phyloP scores from a whole-genome alignment of 1,284 basidiomycete species.

The Rhodotorula sp. region DNA sequence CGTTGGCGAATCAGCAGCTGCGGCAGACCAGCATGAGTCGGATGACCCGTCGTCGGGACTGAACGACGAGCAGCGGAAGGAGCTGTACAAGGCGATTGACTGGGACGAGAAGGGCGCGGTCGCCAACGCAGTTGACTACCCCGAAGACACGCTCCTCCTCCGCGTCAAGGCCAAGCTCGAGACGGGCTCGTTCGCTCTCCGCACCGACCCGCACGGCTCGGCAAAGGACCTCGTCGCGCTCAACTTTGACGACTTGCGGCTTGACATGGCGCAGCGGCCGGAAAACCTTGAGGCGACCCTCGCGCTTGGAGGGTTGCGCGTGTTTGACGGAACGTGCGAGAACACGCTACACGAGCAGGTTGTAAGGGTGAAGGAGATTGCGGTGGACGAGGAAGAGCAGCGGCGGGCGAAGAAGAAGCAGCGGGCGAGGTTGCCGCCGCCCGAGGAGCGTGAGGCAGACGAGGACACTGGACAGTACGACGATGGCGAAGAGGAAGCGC shows the following conservation, averaged over 20 bases:
- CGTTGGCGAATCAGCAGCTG: slow-evolving; percentile 19
- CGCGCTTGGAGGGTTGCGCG: slow-evolving; percentile 81
- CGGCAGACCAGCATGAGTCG: slow-evolving; percentile 40
- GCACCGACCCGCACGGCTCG: slow-evolving; percentile 62
- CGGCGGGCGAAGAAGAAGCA: slow-evolving; percentile 37
- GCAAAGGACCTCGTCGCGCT: slow-evolving; percentile 76
- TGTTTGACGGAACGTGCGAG: slow-evolving; percentile 85
- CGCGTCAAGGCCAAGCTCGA: slow-evolving; percentile 75
- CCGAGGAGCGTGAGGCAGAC: slow-evolving; percentile 46
- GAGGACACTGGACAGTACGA: slow-evolving; percentile 45
- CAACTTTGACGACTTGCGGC: slow-evolving; percentile 84
- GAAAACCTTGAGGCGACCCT: slow-evolving; percentile 81
- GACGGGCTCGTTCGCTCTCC: slow-evolving; percentile 81
- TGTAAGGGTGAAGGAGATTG: slow-evolving; percentile 75
- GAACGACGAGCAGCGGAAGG: slow-evolving; percentile 87
- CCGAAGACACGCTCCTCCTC: slow-evolving; percentile 78
- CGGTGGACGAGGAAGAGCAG: slow-evolving; percentile 32
- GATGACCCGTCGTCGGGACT: slow-evolving; percentile 62
- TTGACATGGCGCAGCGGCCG: slow-evolving; percentile 78
- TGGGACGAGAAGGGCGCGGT: slow-evolving; percentile 81
- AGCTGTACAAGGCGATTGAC: slow-evolving; percentile 91
- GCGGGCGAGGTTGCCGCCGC: slow-evolving; percentile 40
- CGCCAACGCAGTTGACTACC: slow-evolving; percentile 61
- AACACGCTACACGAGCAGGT: slow-evolving; percentile 87
- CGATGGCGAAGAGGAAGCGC: slow-evolving; percentile 35